These are phyloP conservation scores for Chaetomium cochliodes DNA, from an alignment of 495 filamentous ascomycete genomes.

Conservation along the genomic window DNA sequence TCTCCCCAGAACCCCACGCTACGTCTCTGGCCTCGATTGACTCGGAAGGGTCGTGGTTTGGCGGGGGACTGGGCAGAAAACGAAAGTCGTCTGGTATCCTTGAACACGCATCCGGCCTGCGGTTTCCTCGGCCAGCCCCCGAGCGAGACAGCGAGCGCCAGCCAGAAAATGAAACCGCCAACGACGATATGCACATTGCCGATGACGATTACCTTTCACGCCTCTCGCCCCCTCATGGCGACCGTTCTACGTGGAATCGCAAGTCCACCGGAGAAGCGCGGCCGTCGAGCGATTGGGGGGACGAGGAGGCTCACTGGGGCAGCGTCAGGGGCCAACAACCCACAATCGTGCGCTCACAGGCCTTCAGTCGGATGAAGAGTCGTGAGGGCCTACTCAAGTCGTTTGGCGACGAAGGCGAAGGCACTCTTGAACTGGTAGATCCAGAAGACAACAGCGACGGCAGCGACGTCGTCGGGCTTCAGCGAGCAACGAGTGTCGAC, in stretches of 20 bases:
- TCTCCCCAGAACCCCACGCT: slow-evolving; percentile 47
- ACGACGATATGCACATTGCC: slow-evolving; percentile 61
- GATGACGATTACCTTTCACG: slow-evolving; percentile 65
- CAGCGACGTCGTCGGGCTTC: slow-evolving; percentile 48
- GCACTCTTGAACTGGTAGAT: slow-evolving; percentile 41
- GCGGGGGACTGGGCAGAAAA: slow-evolving; percentile 54
- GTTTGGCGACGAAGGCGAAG: slow-evolving; percentile 38
- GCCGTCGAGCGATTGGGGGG: slow-evolving; percentile 49
- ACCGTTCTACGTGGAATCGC: slow-evolving; percentile 47
- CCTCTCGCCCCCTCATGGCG: slow-evolving; percentile 55
- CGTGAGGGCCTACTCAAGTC: slow-evolving; percentile 65
- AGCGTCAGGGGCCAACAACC: slow-evolving; percentile 42
- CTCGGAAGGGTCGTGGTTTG: slow-evolving; percentile 91
- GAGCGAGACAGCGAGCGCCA: slow-evolving; percentile 28
- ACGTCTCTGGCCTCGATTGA: slow-evolving; percentile 82
- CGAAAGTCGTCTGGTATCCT: slow-evolving; percentile 43
- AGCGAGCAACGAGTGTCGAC: slow-evolving; percentile 65
- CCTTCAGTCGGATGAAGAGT: slow-evolving; percentile 39
- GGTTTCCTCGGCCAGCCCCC: slow-evolving; percentile 44
- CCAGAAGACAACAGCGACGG: slow-evolving; percentile 48
- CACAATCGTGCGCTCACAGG: slow-evolving; percentile 38
- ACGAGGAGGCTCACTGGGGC: slow-evolving; percentile 47
- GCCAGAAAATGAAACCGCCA: slow-evolving; percentile 26
- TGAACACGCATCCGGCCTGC: slow-evolving; percentile 35
- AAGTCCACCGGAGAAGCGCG: slow-evolving; percentile 49